These are phyloP conservation scores for Trichoderma asperellum DNA, from an alignment of 2,329 filamentous ascomycete species.

Conservation along the genomic window DNA sequence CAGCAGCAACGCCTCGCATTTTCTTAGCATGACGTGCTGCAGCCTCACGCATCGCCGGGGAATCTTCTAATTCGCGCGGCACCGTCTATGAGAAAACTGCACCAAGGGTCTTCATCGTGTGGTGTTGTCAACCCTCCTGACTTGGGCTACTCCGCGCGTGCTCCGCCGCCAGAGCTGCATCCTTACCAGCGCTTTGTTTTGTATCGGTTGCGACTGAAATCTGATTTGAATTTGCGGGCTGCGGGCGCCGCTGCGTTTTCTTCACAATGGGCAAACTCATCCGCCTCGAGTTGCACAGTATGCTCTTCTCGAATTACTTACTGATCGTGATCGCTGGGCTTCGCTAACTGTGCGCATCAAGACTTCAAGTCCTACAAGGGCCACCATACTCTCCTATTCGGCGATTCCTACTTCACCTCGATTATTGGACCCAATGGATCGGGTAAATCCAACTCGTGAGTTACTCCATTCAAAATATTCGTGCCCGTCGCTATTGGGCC, in stretches of 20 bases:
- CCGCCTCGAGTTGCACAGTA: slow-evolving; percentile 91
- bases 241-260: slow-evolving; percentile 1
- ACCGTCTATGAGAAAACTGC: slow-evolving; percentile 9
- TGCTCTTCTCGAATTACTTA: slow-evolving; percentile 39
- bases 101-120: neutral
- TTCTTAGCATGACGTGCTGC: slow-evolving; percentile 18
- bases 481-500: neutral
- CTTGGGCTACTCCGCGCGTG: slow-evolving; percentile 14
- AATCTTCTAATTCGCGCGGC: slow-evolving; percentile 17
- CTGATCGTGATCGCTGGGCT: neutral
- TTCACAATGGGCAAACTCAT: slow-evolving; percentile 91
- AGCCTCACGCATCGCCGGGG: neutral
- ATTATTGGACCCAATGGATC: slow-evolving; percentile 99
- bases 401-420: slow-evolving; percentile 98
- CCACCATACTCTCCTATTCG: slow-evolving; percentile 90
- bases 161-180: slow-evolving; percentile 13
- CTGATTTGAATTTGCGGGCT: neutral
- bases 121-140: slow-evolving; percentile 17
- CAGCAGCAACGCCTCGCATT: slow-evolving; percentile 6
- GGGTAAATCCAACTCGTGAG: slow-evolving; percentile 95
- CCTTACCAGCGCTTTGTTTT: neutral
- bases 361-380: slow-evolving; percentile 99
- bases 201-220: neutral
- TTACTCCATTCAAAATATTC: slow-evolving; percentile 32
- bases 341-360: slow-evolving; percentile 42